Percentiles rank a stretch among this genome's conserved stretches.
These are phyloP conservation scores for Xylariaceae sp. DNA, from an alignment of 2,329 filamentous ascomycete species.

Conservation along the genomic window DNA sequence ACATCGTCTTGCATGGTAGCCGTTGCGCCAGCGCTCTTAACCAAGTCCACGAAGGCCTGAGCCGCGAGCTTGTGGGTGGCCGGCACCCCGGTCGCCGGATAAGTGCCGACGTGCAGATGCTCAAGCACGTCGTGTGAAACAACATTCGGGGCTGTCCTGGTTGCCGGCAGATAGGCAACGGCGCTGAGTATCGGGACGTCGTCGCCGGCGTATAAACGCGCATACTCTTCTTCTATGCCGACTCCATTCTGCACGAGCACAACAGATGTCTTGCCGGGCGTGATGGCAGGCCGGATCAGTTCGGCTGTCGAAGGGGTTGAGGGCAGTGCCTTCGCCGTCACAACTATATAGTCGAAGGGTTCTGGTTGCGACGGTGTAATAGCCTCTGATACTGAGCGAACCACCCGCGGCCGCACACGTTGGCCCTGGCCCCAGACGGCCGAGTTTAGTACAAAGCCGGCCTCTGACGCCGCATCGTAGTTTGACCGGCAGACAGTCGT, in stretches of 20 bases:
- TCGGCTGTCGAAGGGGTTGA: constrained; percentile 27
- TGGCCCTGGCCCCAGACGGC: constrained; percentile 31
- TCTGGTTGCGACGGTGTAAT: constrained; percentile 16
- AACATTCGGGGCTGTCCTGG: constrained; percentile 45
- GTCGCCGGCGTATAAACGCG: constrained; percentile 42
- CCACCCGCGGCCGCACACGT: constrained; percentile 27
- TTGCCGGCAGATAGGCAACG: constrained; percentile 50
- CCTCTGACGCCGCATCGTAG: constrained; percentile 27
- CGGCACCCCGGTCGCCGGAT: constrained; percentile 35
- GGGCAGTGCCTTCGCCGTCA: constrained; percentile 29
- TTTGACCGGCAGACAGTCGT: constrained; percentile 34
- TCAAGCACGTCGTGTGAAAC: constrained; percentile 44
- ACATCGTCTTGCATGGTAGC: constrained; percentile 44
- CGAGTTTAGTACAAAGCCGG: constrained; percentile 33
- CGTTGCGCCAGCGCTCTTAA: constrained; percentile 41
- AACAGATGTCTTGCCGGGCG: constrained; percentile 40
- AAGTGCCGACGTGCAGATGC: constrained; percentile 47
- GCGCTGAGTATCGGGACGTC: constrained; percentile 44
- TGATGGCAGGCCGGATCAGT: constrained; percentile 29
- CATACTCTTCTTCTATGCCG: constrained; percentile 50
- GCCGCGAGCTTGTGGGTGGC: constrained; percentile 31
- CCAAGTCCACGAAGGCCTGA: constrained; percentile 38
- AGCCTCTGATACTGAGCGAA: constrained; percentile 31
- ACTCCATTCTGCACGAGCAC: constrained; percentile 58
- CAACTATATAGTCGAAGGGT: constrained; percentile 31